phyloP scores from a whole-genome alignment of 352 stramenopile genomes.

The Proteromonas lacertae region DNA sequence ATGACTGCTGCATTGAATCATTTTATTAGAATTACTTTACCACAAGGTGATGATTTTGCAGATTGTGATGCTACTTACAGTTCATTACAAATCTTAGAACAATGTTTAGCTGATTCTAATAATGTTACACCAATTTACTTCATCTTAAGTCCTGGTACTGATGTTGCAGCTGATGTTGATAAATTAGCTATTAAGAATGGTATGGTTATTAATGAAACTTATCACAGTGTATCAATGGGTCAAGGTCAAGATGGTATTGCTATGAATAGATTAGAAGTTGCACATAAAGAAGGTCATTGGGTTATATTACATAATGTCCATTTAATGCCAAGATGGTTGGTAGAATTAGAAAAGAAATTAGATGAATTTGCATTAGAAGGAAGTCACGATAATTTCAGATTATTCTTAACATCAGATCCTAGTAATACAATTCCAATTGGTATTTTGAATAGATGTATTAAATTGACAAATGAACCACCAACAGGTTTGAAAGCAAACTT shows the following conservation, averaged over 20 bases:
- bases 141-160: constrained; percentile 53
- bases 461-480: constrained; percentile 63
- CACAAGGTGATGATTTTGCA: constrained; percentile 62
- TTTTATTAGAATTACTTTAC: constrained; percentile 42
- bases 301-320: constrained; percentile 71
- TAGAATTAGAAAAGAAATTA: constrained; percentile 50
- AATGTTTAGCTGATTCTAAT: constrained; percentile 50
- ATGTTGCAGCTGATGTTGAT: constrained; percentile 62
- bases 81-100: no score
- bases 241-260: constrained; percentile 70
- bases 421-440: constrained; percentile 59
- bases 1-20: constrained; percentile 55
- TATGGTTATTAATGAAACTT: constrained; percentile 29
- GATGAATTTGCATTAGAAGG: constrained; percentile 20
- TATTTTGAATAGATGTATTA: constrained; percentile 29
- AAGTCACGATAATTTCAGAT: constrained; percentile 25
- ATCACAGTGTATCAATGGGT: constrained; percentile 71
- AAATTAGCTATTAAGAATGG: constrained; percentile 54
- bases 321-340: constrained; percentile 58
- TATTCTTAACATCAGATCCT: constrained; percentile 64
- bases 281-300: constrained; percentile 26
- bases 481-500: constrained; percentile 46
- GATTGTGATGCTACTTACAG: no score
- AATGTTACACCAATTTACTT: constrained; percentile 58
- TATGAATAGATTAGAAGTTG: constrained; percentile 21